Conservation (phyloP, 73 alveolate species). For the Paramecium sexaurelia region DNA sequence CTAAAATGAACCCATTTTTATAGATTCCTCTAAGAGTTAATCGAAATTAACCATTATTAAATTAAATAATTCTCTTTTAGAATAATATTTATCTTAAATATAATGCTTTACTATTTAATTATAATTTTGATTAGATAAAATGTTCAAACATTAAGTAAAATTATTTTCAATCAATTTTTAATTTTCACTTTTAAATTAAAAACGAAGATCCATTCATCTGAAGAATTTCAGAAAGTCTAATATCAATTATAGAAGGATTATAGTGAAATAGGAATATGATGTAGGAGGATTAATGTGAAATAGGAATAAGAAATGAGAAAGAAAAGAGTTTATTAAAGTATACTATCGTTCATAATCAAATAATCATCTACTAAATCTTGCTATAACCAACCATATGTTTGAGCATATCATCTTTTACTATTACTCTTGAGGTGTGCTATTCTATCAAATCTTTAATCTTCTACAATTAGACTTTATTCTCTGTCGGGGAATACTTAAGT, state of each 20-base stretch:
- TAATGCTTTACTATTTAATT: not conserved
- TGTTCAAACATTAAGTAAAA: not conserved
- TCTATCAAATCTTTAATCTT: conserved; percentile 6
- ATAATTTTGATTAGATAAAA: not conserved
- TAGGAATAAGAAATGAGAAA: not conserved
- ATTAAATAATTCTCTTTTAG: not conserved
- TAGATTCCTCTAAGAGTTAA: not conserved
- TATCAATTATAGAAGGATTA: not conserved
- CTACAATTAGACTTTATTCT: not conserved
- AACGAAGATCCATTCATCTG: too few relatives aligned
- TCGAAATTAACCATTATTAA: conserved; percentile 4
- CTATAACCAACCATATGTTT: conserved; percentile 51
- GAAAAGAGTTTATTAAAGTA: not conserved
- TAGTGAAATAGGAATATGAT: too few relatives aligned
- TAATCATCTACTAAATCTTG: conserved; percentile 6
- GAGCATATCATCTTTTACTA: not conserved
- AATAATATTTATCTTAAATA: not conserved
- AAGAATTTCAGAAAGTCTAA: too few relatives aligned
- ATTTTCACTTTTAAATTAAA: too few relatives aligned
- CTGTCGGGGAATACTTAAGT: conserved; percentile 9
- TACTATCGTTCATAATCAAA: not conserved
- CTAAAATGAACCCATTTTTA: conserved; percentile 43
- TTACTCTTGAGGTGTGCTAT: not conserved
- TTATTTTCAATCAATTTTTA: not conserved
- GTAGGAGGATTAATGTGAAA: not conserved